A percentile compares a stretch with the other conserved stretches of the same genome.
Conservation (phyloP, 1,284 basidiomycete species). For the Pulchroboletus neoregius region DNA sequence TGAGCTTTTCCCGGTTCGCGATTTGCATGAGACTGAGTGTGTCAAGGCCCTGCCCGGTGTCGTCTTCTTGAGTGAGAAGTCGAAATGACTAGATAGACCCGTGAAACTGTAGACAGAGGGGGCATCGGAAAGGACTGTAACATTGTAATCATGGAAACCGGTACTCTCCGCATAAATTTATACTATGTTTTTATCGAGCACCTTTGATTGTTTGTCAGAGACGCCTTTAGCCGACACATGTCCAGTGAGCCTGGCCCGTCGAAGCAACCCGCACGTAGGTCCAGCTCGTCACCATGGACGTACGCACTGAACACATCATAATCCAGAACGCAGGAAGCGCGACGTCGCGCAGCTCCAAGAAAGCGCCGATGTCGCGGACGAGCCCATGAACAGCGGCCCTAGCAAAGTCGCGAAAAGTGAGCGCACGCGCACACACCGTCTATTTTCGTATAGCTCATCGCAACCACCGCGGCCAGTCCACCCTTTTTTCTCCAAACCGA, state of each 20-base stretch:
- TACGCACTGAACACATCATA: slow-evolving; percentile 3
- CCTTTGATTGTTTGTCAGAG: neutral
- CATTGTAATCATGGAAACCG: slow-evolving; percentile 10
- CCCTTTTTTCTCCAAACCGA: slow-evolving; percentile 37
- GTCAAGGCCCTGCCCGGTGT: slow-evolving; percentile 27
- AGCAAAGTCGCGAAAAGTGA: slow-evolving; percentile 29
- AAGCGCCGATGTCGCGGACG: slow-evolving; percentile 14
- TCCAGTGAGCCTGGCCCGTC: slow-evolving; percentile 19
- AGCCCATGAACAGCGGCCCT: slow-evolving; percentile 15
- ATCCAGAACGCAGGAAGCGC: slow-evolving; percentile 23
- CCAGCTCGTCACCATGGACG: neutral
- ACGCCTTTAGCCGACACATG: slow-evolving; percentile 8
- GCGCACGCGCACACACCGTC: slow-evolving; percentile 10
- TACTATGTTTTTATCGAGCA: slow-evolving; percentile 19
- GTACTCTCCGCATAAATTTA: slow-evolving; percentile 12
- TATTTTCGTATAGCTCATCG: neutral
- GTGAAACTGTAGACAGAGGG: slow-evolving; percentile 14
- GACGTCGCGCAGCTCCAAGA: slow-evolving; percentile 15
- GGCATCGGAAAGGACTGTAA: neutral
- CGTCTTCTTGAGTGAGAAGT: slow-evolving; percentile 29
- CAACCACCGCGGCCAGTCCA: slow-evolving; percentile 31
- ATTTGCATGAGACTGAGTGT: slow-evolving; percentile 10
- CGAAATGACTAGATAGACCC: slow-evolving; percentile 12
- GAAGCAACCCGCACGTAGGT: slow-evolving; percentile 15
- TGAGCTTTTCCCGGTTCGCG: slow-evolving; percentile 28